These are phyloP conservation scores for Salisapilia sapeloensis DNA, from an alignment of 352 stramenopile species.

Conservation along the genomic window DNA sequence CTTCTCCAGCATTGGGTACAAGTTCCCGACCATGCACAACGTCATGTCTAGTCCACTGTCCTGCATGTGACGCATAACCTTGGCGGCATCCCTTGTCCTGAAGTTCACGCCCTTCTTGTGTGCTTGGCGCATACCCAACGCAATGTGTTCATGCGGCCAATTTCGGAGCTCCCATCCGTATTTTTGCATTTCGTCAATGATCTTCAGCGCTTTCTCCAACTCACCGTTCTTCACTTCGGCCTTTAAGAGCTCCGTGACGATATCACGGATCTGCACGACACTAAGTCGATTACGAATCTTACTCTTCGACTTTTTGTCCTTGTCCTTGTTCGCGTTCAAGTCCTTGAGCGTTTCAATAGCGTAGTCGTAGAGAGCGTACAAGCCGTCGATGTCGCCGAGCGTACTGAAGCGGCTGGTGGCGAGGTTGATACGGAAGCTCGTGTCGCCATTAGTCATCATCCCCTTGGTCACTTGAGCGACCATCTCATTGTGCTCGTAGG, in stretches of 20 bases:
- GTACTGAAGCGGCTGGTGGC: constrained; percentile 24
- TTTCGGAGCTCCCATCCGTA: constrained; percentile 8
- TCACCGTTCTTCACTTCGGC: constrained; percentile 25
- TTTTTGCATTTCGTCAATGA: constrained; percentile 14
- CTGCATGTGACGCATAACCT: constrained; percentile 25
- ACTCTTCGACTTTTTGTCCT: constrained; percentile 2
- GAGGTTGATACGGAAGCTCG: constrained; percentile 26
- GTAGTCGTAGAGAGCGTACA: constrained; percentile 20
- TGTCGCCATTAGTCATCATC: constrained; percentile 24
- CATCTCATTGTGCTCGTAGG: constrained; percentile 16
- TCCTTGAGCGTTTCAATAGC: constrained; percentile 17
- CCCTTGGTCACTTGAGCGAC: constrained; percentile 30
- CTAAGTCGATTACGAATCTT: constrained; percentile 8
- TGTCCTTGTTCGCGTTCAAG: constrained; percentile 4
- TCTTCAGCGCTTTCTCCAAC: constrained; percentile 11
- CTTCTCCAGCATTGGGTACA: no score
- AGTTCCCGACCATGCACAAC: no score
- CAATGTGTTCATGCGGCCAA: constrained; percentile 1
- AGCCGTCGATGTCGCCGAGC: constrained; percentile 20
- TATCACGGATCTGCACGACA: constrained; percentile 23
- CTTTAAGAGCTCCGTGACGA: constrained; percentile 26
- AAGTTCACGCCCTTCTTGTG: constrained; percentile 5
- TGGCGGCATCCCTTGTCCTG: constrained; percentile 4
- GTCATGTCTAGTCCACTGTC: no score
- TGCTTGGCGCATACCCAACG: constrained; percentile 7